These are phyloP conservation scores for Ogataea nakhonphanomensis DNA, from an alignment of 805 yeast genomes.

Conservation along the genomic window DNA sequence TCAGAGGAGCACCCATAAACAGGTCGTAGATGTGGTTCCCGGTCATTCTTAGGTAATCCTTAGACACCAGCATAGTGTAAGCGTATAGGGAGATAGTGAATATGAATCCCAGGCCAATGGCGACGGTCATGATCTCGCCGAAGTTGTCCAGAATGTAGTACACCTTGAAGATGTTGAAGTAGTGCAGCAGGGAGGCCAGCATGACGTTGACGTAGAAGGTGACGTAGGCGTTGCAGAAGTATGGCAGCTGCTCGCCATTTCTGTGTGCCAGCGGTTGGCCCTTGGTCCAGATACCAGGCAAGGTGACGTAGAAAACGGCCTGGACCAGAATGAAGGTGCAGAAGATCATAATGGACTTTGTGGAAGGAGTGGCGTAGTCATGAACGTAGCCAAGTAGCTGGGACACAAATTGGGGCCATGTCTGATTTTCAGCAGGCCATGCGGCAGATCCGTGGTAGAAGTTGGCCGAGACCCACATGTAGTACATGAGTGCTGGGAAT, in stretches of 20 bases:
- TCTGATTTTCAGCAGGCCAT: conserved; percentile 55
- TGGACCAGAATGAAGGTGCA: conserved; percentile 67
- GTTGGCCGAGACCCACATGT: conserved; percentile 89
- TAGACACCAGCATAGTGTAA: conserved; percentile 58
- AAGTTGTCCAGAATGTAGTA: conserved; percentile 75
- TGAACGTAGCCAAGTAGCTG: conserved; percentile 44
- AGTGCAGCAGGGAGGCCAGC: conserved; percentile 60
- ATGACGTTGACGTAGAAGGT: conserved; percentile 69
- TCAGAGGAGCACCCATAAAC: conserved; percentile 96
- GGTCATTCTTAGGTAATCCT: conserved; percentile 86
- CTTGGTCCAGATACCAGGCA: conserved; percentile 93
- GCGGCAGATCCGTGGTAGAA: conserved; percentile 76
- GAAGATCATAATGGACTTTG: conserved; percentile 66
- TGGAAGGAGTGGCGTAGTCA: conserved; percentile 56
- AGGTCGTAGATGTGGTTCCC: conserved; percentile 88
- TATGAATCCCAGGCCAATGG: conserved; percentile 72
- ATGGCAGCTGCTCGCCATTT: conserved; percentile 77
- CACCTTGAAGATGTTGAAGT: conserved; percentile 69
- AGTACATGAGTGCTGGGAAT: conserved; percentile 91
- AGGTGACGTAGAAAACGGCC: conserved; percentile 67
- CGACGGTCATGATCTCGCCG: conserved; percentile 90
- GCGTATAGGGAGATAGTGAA: conserved; percentile 70
- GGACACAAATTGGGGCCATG: conserved; percentile 46
- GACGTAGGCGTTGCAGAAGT: conserved; percentile 89
- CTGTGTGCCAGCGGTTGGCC: conserved; percentile 90